A percentile compares a stretch with the other conserved stretches of the same genome.
Conservation (phyloP, 2,329 filamentous ascomycete genomes). For the Colletotrichum horii region DNA sequence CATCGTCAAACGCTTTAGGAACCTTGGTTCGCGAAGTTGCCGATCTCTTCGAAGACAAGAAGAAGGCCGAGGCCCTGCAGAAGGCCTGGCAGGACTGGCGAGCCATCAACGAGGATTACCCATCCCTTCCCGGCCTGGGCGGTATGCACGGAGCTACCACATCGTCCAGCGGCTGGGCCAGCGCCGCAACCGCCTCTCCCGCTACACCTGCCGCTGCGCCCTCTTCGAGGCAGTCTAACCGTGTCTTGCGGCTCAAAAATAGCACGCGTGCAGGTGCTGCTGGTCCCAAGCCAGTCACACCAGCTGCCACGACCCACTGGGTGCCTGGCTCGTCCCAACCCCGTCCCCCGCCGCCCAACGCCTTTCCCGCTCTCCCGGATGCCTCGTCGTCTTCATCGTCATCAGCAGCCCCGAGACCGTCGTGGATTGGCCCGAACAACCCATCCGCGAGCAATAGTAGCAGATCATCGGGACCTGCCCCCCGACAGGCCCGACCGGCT, state of each 20-base stretch:
- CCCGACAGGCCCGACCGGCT: neutral
- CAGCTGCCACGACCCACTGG: slow-evolving; percentile 26
- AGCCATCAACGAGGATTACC: slow-evolving; percentile 95
- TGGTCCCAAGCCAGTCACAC: slow-evolving; percentile 28
- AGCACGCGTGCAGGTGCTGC: slow-evolving; percentile 51
- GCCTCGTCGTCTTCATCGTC: slow-evolving; percentile 22
- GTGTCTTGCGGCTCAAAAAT: slow-evolving; percentile 65
- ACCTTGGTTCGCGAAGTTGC: slow-evolving; percentile 91
- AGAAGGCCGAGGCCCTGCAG: slow-evolving; percentile 74
- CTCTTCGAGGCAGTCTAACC: slow-evolving; percentile 54
- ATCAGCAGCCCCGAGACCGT: slow-evolving; percentile 30
- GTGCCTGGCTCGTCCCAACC: slow-evolving; percentile 12
- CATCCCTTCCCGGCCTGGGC: slow-evolving; percentile 78
- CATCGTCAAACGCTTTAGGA: slow-evolving; percentile 79
- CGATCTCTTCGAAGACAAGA: slow-evolving; percentile 86
- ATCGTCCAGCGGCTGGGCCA: slow-evolving; percentile 63
- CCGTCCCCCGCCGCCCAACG: slow-evolving; percentile 33
- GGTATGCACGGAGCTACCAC: slow-evolving; percentile 69
- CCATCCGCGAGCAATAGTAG: slow-evolving; percentile 4
- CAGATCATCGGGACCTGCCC: slow-evolving; percentile 2
- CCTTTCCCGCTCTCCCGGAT: slow-evolving; percentile 50
- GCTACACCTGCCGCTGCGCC: slow-evolving; percentile 41
- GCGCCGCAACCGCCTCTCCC: slow-evolving; percentile 64
- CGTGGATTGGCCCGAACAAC: slow-evolving; percentile 32
- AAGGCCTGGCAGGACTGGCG: slow-evolving; percentile 95